Evolutionary conservation across 2,329 filamentous ascomycete species (phyloP), one percentile per base, ranked within the genome.

Genomic region (Eutypa lata): DNA sequence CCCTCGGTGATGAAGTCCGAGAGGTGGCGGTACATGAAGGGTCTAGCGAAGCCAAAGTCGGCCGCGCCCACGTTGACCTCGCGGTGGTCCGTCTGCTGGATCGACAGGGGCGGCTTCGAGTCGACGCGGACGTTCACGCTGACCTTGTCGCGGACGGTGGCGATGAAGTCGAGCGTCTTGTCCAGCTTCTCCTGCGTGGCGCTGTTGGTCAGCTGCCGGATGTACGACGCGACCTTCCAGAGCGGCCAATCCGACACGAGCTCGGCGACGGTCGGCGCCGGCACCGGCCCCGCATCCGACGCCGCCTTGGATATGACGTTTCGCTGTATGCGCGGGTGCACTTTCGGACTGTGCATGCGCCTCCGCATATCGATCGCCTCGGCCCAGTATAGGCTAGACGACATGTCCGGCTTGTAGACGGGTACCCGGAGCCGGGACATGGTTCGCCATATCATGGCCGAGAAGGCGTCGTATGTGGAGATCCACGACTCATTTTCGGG

Each of bases 381-480:
- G 6, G 48, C 58, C 70, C 71, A 75, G 35, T 66, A 61, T 3
- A 69, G 47, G 1, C 60, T 65, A 2, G 55, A 54, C 0, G 56
- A 53, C 7, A 65, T 59, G 28, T 70, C 66, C 0, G 65, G 56
- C 0, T 71, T 65, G 56, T 70, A 74, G 1, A 72, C 24, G 0
- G 63, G 61, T 0, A 66, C 66, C 10, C 73, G 68, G 3, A 72
- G 60, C 2, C 67, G 64, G 2, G 71, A 65, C 0, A 76, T 51
- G 3, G 61, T 61, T 2, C 74, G 71, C 73, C 74, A 76, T 8
- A 77, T 64, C 40, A 71, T 70, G 10, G 74, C 73, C 1, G 66
- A 65, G 51, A 72, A 68, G n/a, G 73, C 73, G 48, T 77, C 75
- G 54, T 76, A 77, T 2, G 72, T 77, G 3, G 74, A 77, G 33